Percentiles rank a stretch among this genome's conserved stretches.
phyloP scores from a whole-genome alignment of 495 filamentous ascomycete species.

The Podospora bellae-mahoneyi region DNA sequence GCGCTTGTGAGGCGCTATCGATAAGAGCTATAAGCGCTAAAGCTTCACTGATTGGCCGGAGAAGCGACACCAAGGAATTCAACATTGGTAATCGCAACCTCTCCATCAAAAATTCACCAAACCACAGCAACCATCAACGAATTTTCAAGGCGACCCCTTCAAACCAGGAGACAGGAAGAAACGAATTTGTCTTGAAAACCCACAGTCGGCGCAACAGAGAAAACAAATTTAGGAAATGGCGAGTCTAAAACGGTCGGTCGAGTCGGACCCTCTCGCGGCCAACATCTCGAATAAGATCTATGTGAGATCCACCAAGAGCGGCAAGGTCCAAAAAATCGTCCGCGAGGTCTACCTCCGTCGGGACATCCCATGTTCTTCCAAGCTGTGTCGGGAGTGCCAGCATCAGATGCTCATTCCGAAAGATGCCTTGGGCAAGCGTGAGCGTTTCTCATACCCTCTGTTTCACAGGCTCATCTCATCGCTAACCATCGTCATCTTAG shows the following conservation, averaged over 20 bases:
- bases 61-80: constrained; percentile 12
- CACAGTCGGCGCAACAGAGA: neutral
- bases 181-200: neutral
- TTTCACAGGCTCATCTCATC: constrained; percentile 16
- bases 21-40: constrained; percentile 22
- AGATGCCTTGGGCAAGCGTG: constrained; percentile 75
- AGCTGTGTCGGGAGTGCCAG: constrained; percentile 71
- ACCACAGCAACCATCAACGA: neutral
- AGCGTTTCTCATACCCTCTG: constrained; percentile 17
- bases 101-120: constrained; percentile 17
- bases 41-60: constrained; percentile 23
- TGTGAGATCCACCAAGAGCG: constrained; percentile 84
- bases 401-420: constrained; percentile 68
- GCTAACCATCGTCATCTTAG: constrained; percentile 41
- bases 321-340: constrained; percentile 98
- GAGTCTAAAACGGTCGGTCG: constrained; percentile 75
- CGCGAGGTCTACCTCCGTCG: constrained; percentile 90
- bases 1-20: constrained; percentile 13
- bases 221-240: constrained; percentile 55
- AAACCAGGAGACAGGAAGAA: neutral
- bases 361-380: constrained; percentile 97
- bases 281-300: constrained; percentile 92
- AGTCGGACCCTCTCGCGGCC: constrained; percentile 61
- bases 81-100: constrained; percentile 10
- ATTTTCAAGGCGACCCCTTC: neutral